Conservation (phyloP, 768 basidiomycete genomes). For the Mycena polygramma region DNA sequence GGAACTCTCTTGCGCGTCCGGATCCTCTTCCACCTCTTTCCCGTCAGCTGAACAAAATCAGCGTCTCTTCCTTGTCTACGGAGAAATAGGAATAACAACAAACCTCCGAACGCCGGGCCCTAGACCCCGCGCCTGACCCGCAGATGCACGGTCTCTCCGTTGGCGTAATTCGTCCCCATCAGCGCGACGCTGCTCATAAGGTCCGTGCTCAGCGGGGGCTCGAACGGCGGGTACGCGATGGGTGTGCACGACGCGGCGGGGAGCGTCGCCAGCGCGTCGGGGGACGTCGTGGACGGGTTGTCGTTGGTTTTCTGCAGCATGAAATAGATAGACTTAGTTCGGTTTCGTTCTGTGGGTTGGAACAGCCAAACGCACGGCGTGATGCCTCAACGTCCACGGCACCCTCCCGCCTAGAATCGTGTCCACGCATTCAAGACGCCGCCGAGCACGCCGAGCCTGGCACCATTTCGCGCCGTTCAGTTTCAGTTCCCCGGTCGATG, state of each 20-base stretch:
- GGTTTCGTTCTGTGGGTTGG: too few species aligned
- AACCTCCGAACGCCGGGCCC: background rate
- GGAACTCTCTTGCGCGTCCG: conserved; percentile 54
- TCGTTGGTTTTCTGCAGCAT: conserved; percentile 4
- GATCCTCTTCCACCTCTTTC: conserved; percentile 1
- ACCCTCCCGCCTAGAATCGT: conserved; percentile 86
- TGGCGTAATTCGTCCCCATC: conserved; percentile 96
- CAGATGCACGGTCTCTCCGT: conserved; percentile 94
- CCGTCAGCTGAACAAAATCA: background rate
- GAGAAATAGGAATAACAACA: background rate
- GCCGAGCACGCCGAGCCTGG: conserved; percentile 79
- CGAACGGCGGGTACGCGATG: conserved; percentile 88
- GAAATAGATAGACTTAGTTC: too few species aligned
- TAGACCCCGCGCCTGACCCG: conserved; percentile 60
- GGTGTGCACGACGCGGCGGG: conserved; percentile 75
- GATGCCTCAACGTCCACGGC: conserved; percentile 93
- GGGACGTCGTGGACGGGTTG: conserved; percentile 43
- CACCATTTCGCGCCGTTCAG: too few species aligned
- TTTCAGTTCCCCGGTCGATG: too few species aligned
- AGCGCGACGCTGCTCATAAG: conserved; percentile 90
- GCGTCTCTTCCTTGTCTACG: background rate
- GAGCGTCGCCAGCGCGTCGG: conserved; percentile 81
- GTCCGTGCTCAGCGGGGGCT: conserved; percentile 93
- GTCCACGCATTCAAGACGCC: conserved; percentile 92
- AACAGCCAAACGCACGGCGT: conserved; percentile 15